Evolutionary conservation across 768 basidiomycete species (phyloP), one percentile per base, ranked within the genome.

Genomic region (Dioszegia crocea): DNA sequence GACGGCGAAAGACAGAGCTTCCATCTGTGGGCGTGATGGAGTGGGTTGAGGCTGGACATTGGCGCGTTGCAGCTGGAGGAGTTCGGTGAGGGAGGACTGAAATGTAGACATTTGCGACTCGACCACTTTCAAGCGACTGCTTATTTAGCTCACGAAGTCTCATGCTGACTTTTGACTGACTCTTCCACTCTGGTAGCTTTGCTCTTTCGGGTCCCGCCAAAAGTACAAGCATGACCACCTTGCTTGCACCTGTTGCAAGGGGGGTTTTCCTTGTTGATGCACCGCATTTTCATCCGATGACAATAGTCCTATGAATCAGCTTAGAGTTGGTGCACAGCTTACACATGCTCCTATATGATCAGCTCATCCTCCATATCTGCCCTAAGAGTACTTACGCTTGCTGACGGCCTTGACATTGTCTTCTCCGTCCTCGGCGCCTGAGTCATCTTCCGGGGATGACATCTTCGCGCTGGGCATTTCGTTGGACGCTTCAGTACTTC

Each of bases 201-300:
- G 31, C 63, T 62, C 39, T 73, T 73, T 19, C 71, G 39, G 8
- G 71, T 66, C 14, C 68, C 71, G 44, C 69, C 65, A 33, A 73
- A 73, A 5, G 71, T 73, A 56, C 71, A 73, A 9, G 48, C 47
- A 46, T 73, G 68, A 30, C 66, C 66, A 21, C 62, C 61, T 38
- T 62, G 59, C 33, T 66, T 33, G 43, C 71, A 73, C 19, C 71
- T 59, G 52, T 70, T 70, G 47, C 71, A 73, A 0, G 71, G 71
- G 11, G 71, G 71, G 24, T 62, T 68, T 51, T 70, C 71, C 38
- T 68, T 70, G 17, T 66, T 66, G 33, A 73, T 70, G 54, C 71
- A 73, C 44, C 69, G 67, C 71, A 73, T 73, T 62, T 73, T 73
- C 68, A 70, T 66, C 50, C 71, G 44, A 58, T 73, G 71, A 51